A percentile compares a stretch with the other conserved stretches of the same genome.
These are phyloP conservation scores for Mycothermus thermophilus DNA, from an alignment of 495 filamentous ascomycete species.

Conservation along the genomic window DNA sequence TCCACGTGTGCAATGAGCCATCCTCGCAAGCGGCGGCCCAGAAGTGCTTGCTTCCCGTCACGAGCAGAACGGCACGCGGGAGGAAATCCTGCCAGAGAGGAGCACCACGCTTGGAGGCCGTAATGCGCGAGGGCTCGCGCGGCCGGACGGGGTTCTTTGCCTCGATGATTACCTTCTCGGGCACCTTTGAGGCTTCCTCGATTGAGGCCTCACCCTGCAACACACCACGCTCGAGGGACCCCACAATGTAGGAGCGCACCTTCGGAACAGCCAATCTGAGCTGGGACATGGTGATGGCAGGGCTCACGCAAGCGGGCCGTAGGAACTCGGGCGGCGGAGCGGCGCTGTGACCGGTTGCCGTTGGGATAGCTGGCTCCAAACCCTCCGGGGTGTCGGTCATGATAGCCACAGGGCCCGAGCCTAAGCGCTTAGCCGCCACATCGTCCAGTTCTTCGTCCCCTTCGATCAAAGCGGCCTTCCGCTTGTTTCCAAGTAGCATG, in stretches of 20 bases:
- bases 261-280: constrained; percentile 83
- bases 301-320: constrained; percentile 73
- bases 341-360: constrained; percentile 41
- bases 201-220: constrained; percentile 31
- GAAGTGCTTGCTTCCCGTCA: constrained; percentile 77
- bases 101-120: constrained; percentile 67
- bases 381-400: constrained; percentile 65
- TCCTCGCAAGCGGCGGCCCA: constrained; percentile 92
- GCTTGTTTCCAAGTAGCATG: constrained; percentile 84
- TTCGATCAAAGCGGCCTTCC: constrained; percentile 59
- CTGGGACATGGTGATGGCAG: constrained; percentile 66
- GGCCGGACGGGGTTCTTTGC: constrained; percentile 42
- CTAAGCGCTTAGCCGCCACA: constrained; percentile 48
- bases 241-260: constrained; percentile 63
- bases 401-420: constrained; percentile 57
- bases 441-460: constrained; percentile 48
- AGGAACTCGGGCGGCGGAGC: constrained; percentile 73
- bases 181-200: constrained; percentile 46
- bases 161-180: constrained; percentile 41
- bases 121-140: constrained; percentile 70
- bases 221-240: constrained; percentile 42
- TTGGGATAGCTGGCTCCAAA: constrained; percentile 48
- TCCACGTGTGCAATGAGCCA: constrained; percentile 85
- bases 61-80: constrained; percentile 64
- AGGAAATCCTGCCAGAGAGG: constrained; percentile 88